Evolutionary conservation across 2,329 filamentous ascomycete genomes (phyloP).

Genomic region (Colletotrichum sp.): DNA sequence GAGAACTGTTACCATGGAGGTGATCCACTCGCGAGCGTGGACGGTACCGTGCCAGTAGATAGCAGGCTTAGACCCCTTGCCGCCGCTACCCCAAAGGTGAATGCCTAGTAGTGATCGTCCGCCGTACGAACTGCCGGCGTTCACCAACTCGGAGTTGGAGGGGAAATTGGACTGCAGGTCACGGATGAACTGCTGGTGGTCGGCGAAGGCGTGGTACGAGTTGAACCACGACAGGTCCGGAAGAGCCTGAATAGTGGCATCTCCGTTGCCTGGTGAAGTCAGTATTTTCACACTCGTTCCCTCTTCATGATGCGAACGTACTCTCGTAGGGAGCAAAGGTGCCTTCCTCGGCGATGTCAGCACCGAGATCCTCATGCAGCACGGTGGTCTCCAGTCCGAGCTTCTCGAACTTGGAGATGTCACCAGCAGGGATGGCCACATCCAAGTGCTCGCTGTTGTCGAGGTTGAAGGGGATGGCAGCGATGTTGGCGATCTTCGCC

Average conservation of each 20-base stretch:
- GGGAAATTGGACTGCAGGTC: constrained; percentile 49
- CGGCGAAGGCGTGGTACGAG: constrained; percentile 55
- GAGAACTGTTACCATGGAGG: constrained; percentile 45
- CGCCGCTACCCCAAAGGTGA: constrained; percentile 55
- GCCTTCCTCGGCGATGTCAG: constrained; percentile 25
- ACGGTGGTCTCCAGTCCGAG: constrained; percentile 25
- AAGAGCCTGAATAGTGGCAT: constrained; percentile 3
- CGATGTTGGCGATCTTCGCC: constrained; percentile 31
- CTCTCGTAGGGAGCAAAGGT: constrained; percentile 11
- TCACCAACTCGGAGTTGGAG: constrained; percentile 52
- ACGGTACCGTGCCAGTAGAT: constrained; percentile 62
- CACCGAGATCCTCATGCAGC: constrained; percentile 26
- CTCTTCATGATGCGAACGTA: fast-evolving
- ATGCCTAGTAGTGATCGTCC: constrained; percentile 65
- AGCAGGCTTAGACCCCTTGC: constrained; percentile 52
- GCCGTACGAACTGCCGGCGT: constrained; percentile 50
- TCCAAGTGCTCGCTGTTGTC: constrained; percentile 24
- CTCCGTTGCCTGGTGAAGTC: not conserved
- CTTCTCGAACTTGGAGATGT: constrained; percentile 26
- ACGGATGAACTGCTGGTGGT: constrained; percentile 53
- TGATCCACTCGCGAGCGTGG: constrained; percentile 67
- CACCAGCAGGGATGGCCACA: constrained; percentile 27
- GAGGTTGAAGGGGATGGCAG: constrained; percentile 16
- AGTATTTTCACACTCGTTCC: fast-evolving
- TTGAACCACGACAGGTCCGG: constrained; percentile 52